A percentile compares a stretch with the other conserved stretches of the same genome.
These are phyloP conservation scores for Phyllosticta citribraziliensis DNA, from an alignment of 2,329 filamentous ascomycete species.

Conservation along the genomic window DNA sequence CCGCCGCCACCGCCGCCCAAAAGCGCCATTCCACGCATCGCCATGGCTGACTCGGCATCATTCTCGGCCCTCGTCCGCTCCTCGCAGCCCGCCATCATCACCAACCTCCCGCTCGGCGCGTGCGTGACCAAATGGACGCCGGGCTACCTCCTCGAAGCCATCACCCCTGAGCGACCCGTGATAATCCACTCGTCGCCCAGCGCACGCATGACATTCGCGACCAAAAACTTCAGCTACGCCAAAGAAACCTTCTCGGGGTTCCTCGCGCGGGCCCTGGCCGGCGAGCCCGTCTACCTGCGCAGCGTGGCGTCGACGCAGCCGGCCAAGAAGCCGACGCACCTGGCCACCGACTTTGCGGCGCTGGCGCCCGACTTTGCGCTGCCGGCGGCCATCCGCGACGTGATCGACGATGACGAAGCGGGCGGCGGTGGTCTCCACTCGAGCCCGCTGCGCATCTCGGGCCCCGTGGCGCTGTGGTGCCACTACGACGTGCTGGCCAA, in stretches of 20 bases:
- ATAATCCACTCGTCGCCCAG: constrained; percentile 61
- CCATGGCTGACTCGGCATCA: constrained; percentile 42
- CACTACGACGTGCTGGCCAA: constrained; percentile 91
- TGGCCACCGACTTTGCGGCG: constrained; percentile 60
- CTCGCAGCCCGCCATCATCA: constrained; percentile 55
- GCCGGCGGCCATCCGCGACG: constrained; percentile 50
- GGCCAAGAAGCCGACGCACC: constrained; percentile 56
- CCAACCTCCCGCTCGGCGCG: constrained; percentile 54
- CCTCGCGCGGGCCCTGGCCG: constrained; percentile 41
- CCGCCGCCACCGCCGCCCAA: not conserved
- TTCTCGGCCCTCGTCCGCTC: constrained; percentile 51
- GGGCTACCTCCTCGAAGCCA: constrained; percentile 51
- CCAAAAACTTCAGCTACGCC: constrained; percentile 73
- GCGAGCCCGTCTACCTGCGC: constrained; percentile 64
- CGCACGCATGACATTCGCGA: constrained; percentile 66
- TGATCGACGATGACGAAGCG: constrained; percentile 23
- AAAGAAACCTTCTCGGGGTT: constrained; percentile 60
- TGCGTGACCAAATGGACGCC: constrained; percentile 60
- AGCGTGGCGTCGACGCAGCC: constrained; percentile 62
- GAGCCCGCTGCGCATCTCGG: constrained; percentile 70
- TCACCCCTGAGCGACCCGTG: constrained; percentile 42
- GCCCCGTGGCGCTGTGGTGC: constrained; percentile 76
- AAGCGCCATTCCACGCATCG: constrained; percentile 42
- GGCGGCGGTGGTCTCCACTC: constrained; percentile 51
- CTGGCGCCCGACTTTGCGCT: constrained; percentile 62